Percentiles rank a stretch among this genome's conserved stretches.
These are phyloP conservation scores for Crassisporium funariophilum DNA, from an alignment of 768 basidiomycete species.

Conservation along the genomic window DNA sequence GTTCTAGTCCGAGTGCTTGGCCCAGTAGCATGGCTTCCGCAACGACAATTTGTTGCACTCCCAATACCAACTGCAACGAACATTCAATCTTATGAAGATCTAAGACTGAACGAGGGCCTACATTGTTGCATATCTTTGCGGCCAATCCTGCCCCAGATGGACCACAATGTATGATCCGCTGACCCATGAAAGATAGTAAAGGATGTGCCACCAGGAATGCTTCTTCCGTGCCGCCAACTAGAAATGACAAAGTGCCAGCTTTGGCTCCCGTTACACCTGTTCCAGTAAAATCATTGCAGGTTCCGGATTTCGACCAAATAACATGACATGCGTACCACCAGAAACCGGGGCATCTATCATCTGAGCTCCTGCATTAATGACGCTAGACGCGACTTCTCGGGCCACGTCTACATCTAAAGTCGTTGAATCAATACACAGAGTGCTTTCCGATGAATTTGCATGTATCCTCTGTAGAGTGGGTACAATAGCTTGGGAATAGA, in stretches of 20 bases:
- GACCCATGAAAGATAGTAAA: slow-evolving; percentile 74
- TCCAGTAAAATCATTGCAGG: slow-evolving; percentile 2
- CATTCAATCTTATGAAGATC: slow-evolving; percentile 12
- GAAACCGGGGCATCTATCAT: slow-evolving; percentile 97
- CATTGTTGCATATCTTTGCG: slow-evolving; percentile 92
- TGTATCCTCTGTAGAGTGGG: slow-evolving; percentile 58
- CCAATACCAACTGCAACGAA: slow-evolving; percentile 56
- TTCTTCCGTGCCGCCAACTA: slow-evolving; percentile 76
- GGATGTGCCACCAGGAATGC: slow-evolving; percentile 61
- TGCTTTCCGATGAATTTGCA: slow-evolving; percentile 35
- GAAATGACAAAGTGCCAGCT: slow-evolving; percentile 87
- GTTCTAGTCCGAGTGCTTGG: slow-evolving; percentile 75
- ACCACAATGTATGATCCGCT: slow-evolving; percentile 82
- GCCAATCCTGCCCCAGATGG: slow-evolving; percentile 79
- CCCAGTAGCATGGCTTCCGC: slow-evolving; percentile 93
- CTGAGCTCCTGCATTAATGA: slow-evolving; percentile 55
- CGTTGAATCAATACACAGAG: slow-evolving; percentile 87
- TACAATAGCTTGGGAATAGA: slow-evolving; percentile 73
- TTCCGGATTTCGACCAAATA: neutral
- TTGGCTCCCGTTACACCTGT: slow-evolving; percentile 84
- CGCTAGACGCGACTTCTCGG: slow-evolving; percentile 58
- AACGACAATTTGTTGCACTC: slow-evolving; percentile 80
- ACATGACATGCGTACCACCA: slow-evolving; percentile 59
- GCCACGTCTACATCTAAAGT: slow-evolving; percentile 84
- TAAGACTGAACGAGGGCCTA: slow-evolving; percentile 31